A percentile compares a stretch with the other conserved stretches of the same genome.
Conservation (phyloP, 768 basidiomycete species). For the Lepiota venenata region DNA sequence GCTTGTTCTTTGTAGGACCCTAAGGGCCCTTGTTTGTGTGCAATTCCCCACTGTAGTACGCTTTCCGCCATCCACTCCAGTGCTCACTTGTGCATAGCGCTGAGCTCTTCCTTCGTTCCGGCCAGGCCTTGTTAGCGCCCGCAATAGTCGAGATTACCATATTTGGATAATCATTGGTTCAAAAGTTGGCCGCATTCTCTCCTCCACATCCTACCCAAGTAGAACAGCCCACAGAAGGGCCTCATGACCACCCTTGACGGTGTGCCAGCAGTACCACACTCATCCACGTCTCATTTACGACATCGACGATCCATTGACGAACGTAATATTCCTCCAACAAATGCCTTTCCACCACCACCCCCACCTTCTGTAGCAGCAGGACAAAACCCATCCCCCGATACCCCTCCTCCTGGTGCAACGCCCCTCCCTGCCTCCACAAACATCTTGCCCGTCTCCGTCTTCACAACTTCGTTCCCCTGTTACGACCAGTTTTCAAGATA, state of each 20-base stretch:
- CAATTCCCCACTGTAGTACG: neutral
- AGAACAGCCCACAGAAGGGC: constrained; percentile 1
- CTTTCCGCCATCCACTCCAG: too few species aligned
- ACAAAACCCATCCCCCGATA: constrained; percentile 1
- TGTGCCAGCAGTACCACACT: neutral
- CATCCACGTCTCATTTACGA: neutral
- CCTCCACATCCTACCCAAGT: neutral
- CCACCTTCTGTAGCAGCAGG: constrained; percentile 1
- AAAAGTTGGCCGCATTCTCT: neutral
- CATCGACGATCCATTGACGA: constrained; percentile 4
- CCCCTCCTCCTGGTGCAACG: constrained; percentile 2
- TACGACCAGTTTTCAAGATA: constrained; percentile 35
- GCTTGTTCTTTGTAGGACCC: neutral
- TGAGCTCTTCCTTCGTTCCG: too few species aligned
- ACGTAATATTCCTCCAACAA: neutral
- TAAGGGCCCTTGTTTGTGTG: neutral
- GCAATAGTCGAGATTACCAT: constrained; percentile 4
- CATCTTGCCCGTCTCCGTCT: constrained; percentile 9
- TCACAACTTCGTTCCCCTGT: constrained; percentile 34
- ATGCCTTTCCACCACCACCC: neutral
- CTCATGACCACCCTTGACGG: neutral
- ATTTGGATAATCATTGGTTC: constrained; percentile 10
- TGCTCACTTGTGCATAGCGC: too few species aligned
- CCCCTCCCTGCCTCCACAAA: neutral
- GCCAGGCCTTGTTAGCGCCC: neutral